Conservation (phyloP, 208 protist genomes). For the Acanthamoeba castellanii region DNA sequence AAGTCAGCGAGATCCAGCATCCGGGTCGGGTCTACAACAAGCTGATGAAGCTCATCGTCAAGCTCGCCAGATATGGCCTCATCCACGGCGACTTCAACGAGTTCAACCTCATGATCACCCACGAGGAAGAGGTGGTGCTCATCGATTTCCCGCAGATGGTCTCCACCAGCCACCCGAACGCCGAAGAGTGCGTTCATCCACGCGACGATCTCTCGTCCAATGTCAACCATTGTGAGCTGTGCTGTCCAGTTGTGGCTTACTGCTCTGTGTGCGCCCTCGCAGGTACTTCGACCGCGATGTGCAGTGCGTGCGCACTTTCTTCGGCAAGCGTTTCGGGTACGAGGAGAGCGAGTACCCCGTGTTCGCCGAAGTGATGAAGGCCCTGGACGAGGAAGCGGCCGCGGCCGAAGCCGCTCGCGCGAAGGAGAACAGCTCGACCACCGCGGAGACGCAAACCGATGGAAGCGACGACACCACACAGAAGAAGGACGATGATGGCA, state of each 20-base stretch:
- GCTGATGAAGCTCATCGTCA: conserved; percentile 95
- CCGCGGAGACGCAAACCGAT: neutral
- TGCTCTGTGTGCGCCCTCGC: neutral
- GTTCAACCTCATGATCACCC: conserved; percentile 98
- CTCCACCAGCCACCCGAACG: conserved; percentile 96
- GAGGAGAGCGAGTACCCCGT: conserved; percentile 72
- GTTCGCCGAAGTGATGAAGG: conserved; percentile 80
- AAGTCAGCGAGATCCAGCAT: conserved; percentile 93
- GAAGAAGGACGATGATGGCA: neutral
- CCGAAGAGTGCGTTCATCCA: conserved; percentile 88
- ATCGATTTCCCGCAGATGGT: conserved; percentile 99
- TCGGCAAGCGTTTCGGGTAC: conserved; percentile 94
- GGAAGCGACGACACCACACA: neutral
- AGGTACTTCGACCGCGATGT: conserved; percentile 98
- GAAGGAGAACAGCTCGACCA: neutral
- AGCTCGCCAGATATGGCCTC: conserved; percentile 95
- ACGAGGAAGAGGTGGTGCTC: conserved; percentile 94
- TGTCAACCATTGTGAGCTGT: neutral
- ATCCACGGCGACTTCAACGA: conserved; percentile 99
- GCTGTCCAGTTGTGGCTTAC: neutral
- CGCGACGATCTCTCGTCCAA: neutral
- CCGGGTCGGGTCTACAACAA: conserved; percentile 93
- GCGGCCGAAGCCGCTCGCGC: conserved; percentile 18
- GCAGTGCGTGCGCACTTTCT: conserved; percentile 96
- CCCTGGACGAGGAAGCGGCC: conserved; percentile 73